phyloP scores from a whole-genome alignment of 345 rosid genomes.

The Moringa oleifera region DNA sequence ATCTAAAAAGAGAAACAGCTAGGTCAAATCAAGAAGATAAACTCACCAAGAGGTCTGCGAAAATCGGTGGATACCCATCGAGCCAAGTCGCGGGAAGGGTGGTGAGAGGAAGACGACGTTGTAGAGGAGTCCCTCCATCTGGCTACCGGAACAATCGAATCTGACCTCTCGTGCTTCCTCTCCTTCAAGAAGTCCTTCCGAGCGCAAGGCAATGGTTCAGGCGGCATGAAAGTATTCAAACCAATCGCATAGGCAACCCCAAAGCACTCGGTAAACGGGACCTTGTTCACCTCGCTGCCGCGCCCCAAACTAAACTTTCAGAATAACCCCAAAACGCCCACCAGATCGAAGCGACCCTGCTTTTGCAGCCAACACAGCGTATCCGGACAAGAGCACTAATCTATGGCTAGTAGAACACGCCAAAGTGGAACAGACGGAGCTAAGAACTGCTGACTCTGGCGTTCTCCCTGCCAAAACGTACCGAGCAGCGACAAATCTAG shows the following conservation, averaged over 20 bases:
- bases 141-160: slow-evolving; percentile 40
- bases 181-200: slow-evolving; percentile 84
- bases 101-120: slow-evolving; percentile 38
- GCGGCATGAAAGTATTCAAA: slow-evolving; percentile 72
- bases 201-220: slow-evolving; percentile 86
- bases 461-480: neutral
- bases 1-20: neutral
- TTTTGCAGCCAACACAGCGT: neutral
- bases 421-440: neutral
- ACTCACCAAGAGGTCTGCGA: slow-evolving; percentile 73
- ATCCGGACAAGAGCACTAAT: neutral
- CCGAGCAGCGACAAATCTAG: neutral
- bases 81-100: slow-evolving; percentile 41
- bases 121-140: slow-evolving; percentile 74
- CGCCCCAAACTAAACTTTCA: neutral
- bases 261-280: slow-evolving; percentile 6
- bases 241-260: slow-evolving; percentile 41
- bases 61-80: slow-evolving; percentile 76
- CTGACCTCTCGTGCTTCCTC: slow-evolving; percentile 84
- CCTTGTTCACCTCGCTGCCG: slow-evolving; percentile 1
- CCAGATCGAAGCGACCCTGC: neutral
- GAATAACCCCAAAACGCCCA: slow-evolving; percentile 4
- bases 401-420: neutral
- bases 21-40: neutral
- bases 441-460: neutral